A percentile compares a stretch with the other conserved stretches of the same genome.
Conservation (phyloP, 2,329 filamentous ascomycete genomes). For the Penicillium oxalicum region DNA sequence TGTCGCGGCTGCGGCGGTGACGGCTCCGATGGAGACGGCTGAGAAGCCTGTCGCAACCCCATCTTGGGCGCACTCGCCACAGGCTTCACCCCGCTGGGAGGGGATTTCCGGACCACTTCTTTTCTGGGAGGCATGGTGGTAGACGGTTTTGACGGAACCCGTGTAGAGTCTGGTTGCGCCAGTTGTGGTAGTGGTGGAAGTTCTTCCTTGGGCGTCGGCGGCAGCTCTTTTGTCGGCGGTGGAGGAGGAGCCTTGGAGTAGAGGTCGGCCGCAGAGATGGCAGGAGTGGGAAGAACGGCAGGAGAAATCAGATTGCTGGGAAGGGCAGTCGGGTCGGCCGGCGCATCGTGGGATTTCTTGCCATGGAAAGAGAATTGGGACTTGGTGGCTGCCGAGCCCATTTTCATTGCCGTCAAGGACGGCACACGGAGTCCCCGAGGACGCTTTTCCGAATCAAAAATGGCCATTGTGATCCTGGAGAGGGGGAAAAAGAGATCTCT, state of each 20-base stretch:
- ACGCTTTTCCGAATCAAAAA: constrained; percentile 32
- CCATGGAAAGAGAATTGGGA: constrained; percentile 23
- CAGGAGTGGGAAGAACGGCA: constrained; percentile 3
- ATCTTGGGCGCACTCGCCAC: neutral
- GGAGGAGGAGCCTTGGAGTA: constrained; percentile 1
- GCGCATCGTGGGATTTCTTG: constrained; percentile 17
- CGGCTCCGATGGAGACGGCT: neutral
- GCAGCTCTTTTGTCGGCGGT: constrained; percentile 13
- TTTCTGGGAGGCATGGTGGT: constrained; percentile 10
- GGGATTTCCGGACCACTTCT: constrained; percentile 8
- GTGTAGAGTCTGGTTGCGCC: neutral
- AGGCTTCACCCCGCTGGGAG: neutral
- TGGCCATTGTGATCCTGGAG: constrained; percentile 22
- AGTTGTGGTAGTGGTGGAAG: neutral
- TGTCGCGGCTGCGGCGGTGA: too few species aligned
- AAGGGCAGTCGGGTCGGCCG: neutral
- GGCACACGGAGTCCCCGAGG: constrained; percentile 30
- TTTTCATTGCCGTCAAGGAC: constrained; percentile 28
- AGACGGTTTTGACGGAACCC: constrained; percentile 8
- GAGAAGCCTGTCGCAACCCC: constrained; percentile 4
- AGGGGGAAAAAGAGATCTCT: neutral
- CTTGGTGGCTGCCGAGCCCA: constrained; percentile 13
- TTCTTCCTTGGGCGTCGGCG: constrained; percentile 19
- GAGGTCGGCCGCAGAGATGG: too few species aligned
- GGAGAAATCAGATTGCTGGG: neutral